These are phyloP conservation scores for Pleurotus sapidus DNA, from an alignment of 768 basidiomycete species.

Conservation along the genomic window DNA sequence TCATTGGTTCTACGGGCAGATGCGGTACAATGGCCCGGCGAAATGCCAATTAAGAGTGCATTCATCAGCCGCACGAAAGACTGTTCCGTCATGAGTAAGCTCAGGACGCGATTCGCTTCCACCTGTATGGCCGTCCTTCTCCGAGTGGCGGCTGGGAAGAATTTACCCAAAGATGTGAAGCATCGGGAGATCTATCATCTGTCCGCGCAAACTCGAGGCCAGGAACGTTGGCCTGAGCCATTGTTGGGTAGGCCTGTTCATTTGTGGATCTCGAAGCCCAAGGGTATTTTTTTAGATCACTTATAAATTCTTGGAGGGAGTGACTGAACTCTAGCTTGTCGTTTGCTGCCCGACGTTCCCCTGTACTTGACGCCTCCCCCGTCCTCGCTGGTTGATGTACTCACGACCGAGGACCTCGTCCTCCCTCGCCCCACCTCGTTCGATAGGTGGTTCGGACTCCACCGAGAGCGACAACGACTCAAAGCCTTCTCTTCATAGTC, in stretches of 20 bases:
- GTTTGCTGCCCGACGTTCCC: neutral
- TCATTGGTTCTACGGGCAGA: too few species aligned
- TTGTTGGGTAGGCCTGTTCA: neutral
- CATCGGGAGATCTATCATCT: constrained; percentile 1
- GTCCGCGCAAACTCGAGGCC: constrained; percentile 1
- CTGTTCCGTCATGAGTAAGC: neutral
- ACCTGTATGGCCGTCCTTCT: too few species aligned
- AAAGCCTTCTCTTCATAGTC: constrained; percentile 25
- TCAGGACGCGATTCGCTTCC: neutral
- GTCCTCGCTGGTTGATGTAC: neutral
- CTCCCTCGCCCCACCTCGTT: constrained; percentile 29
- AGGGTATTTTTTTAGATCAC: neutral
- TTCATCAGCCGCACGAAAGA: neutral
- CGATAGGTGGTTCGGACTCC: constrained; percentile 25
- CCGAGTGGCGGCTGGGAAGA: neutral
- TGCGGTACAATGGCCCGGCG: neutral
- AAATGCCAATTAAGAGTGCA: neutral
- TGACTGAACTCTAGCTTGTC: neutral
- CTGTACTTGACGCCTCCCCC: neutral
- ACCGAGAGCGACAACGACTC: constrained; percentile 27
- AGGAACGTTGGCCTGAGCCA: neutral
- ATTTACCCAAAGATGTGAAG: neutral
- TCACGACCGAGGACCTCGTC: constrained; percentile 14
- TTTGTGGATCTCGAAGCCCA: neutral
- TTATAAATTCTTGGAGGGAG: neutral